These are phyloP conservation scores for Lactarius akahatsu DNA, from an alignment of 768 basidiomycete genomes.

Conservation along the genomic window DNA sequence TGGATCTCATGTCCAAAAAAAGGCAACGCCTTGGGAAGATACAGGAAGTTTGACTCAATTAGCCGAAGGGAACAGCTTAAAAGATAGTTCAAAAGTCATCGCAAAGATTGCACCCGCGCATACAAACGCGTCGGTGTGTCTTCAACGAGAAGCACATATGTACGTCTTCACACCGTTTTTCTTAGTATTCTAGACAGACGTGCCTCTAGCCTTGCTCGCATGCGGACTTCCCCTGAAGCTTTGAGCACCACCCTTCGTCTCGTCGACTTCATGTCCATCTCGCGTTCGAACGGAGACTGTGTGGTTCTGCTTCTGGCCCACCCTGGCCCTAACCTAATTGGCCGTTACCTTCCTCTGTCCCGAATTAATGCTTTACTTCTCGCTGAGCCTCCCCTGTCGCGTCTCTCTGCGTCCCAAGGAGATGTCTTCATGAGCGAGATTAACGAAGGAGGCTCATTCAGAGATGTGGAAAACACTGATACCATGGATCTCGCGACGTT, in stretches of 20 bases:
- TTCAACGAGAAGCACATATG: slow-evolving; percentile 75
- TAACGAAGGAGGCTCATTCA: slow-evolving; percentile 47
- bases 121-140: slow-evolving; percentile 68
- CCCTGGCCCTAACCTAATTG: slow-evolving; percentile 66
- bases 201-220: slow-evolving; percentile 46
- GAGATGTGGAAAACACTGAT: slow-evolving; percentile 59
- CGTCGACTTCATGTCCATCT: slow-evolving; percentile 66
- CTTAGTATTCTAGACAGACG: slow-evolving; percentile 2
- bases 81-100: slow-evolving; percentile 65
- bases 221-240: slow-evolving; percentile 51
- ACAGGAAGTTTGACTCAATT: slow-evolving; percentile 70
- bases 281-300: slow-evolving; percentile 62
- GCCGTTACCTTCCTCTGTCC: slow-evolving; percentile 64
- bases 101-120: slow-evolving; percentile 75
- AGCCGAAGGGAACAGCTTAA: slow-evolving; percentile 66
- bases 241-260: slow-evolving; percentile 54
- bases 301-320: slow-evolving; percentile 70
- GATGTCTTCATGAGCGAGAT: slow-evolving; percentile 53
- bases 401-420: slow-evolving; percentile 44
- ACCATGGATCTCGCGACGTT: slow-evolving; percentile 78
- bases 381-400: slow-evolving; percentile 47
- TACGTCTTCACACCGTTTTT: slow-evolving; percentile 31
- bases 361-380: slow-evolving; percentile 68
- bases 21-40: slow-evolving; percentile 69
- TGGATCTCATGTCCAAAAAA: neutral